phyloP scores from a whole-genome alignment of 495 filamentous ascomycete genomes.

The Collariella sp. region DNA sequence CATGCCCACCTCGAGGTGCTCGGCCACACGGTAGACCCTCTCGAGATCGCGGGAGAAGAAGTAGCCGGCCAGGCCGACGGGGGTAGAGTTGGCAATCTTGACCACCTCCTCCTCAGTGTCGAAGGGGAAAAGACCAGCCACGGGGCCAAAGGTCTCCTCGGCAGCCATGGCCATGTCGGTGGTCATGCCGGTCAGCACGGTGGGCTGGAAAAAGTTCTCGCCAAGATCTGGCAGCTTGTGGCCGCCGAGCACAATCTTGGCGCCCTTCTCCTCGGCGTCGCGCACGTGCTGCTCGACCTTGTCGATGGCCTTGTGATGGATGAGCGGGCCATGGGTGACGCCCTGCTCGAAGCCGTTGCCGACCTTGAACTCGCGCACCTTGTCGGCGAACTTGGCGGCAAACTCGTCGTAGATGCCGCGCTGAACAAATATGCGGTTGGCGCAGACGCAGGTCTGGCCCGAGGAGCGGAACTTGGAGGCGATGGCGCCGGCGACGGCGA shows the following conservation, averaged over 20 bases:
- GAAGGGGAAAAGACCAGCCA: slow-evolving; percentile 78
- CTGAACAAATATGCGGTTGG: slow-evolving; percentile 81
- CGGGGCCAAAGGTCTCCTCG: slow-evolving; percentile 85
- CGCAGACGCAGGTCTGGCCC: slow-evolving; percentile 86
- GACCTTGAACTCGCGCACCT: slow-evolving; percentile 68
- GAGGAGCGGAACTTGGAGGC: slow-evolving; percentile 77
- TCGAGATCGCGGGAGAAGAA: slow-evolving; percentile 73
- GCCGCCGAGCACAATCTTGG: slow-evolving; percentile 61
- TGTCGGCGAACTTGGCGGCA: slow-evolving; percentile 56
- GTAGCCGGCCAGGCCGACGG: slow-evolving; percentile 79
- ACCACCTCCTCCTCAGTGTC: slow-evolving; percentile 78
- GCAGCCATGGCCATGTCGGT: slow-evolving; percentile 65
- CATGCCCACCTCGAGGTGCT: slow-evolving; percentile 85
- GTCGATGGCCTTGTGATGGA: slow-evolving; percentile 61
- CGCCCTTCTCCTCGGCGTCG: slow-evolving; percentile 70
- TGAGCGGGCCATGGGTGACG: slow-evolving; percentile 74
- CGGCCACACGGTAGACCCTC: slow-evolving; percentile 66
- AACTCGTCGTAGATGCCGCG: slow-evolving; percentile 72
- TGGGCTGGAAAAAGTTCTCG: slow-evolving; percentile 73
- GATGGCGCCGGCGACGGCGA: slow-evolving; percentile 66
- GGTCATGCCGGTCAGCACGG: slow-evolving; percentile 73
- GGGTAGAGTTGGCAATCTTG: slow-evolving; percentile 61
- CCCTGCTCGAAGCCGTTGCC: slow-evolving; percentile 64
- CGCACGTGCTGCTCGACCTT: slow-evolving; percentile 74
- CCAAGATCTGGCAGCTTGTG: slow-evolving; percentile 54